Evolutionary conservation across 2,329 filamentous ascomycete species (phyloP), one percentile per base, ranked within the genome.

Genomic region (Colletotrichum sp.): DNA sequence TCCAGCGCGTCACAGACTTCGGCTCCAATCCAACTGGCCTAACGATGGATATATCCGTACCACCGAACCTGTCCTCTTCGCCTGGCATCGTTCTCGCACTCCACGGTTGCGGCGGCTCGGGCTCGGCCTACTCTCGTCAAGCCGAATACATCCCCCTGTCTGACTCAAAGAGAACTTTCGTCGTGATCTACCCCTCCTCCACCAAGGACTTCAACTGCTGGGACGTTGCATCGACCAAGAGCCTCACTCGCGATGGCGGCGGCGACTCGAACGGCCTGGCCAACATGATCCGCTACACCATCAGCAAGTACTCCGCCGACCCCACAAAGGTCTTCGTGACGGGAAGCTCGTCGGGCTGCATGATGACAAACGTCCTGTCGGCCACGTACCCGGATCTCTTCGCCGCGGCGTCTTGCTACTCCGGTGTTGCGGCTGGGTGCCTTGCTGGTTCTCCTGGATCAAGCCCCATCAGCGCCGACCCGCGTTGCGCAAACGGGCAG

Each of bases 211-310:
- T 36, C 68, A 80, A 80, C 74, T 91, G 89, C 80, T 91, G 89
- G 89, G 89, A 91, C 77, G 88, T 90, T 8, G 85, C 85, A 16
- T 87, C 84, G 21, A 79, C 83, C 6, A 68, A 64, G n/a, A 85
- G 87, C 2, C 82, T 90, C 1, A 87, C 84, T 3, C 88, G 89
- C 76, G 84, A 87, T 75, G 87, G 85, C 6, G 88, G 88, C 18
- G 87, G 88, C 21, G 88, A 90, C 79, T 86, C 84, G 21, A 84
- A 86, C 24, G 84, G 85, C 0, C 88, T 90, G 73, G 86, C 86
- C 12, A 88, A 87, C 77, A 90, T 90, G 89, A 88, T 90, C 34
- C 83, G 82, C 30, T 90, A 88, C 76, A 83, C 88, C 4, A 81
- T 90, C 16, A 76, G 79, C 12, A 85, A 84, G 69, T 89, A 90